phyloP scores from a whole-genome alignment of 768 basidiomycete genomes.

The Podaxis carcinomalis region DNA sequence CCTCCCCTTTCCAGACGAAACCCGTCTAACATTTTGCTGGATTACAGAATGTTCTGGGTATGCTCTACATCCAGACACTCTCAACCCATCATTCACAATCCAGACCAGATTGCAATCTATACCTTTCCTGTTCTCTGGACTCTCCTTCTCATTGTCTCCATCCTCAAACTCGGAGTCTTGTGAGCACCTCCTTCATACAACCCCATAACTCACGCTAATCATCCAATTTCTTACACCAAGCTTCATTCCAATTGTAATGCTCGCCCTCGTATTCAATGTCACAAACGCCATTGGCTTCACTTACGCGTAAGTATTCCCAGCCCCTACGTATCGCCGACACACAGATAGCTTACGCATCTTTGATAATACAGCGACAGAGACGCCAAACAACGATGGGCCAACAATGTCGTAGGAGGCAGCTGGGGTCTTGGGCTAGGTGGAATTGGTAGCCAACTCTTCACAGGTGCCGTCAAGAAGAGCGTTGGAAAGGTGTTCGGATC shows the following conservation, averaged over 20 bases:
- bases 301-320: constrained; percentile 63
- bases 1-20: background rate
- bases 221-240: constrained; percentile 33
- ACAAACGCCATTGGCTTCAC: constrained; percentile 97
- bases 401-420: constrained; percentile 58
- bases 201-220: constrained; percentile 4
- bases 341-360: constrained; percentile 11
- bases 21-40: background rate
- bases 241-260: constrained; percentile 89
- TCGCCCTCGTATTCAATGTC: constrained; percentile 94
- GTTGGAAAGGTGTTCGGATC: constrained; percentile 74
- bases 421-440: constrained; percentile 78
- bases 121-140: constrained; percentile 87
- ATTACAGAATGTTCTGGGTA: constrained; percentile 88
- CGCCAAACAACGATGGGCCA: constrained; percentile 90
- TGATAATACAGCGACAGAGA: constrained; percentile 68
- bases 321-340: background rate
- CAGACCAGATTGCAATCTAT: constrained; percentile 75
- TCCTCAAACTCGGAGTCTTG: constrained; percentile 87
- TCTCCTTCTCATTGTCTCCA: constrained; percentile 79
- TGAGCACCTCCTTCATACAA: constrained; percentile 34
- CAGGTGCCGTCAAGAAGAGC: constrained; percentile 77
- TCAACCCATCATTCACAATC: background rate
- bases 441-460: constrained; percentile 79
- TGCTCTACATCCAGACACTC: constrained; percentile 15